Base-by-base conservation (phyloP, 2,329 filamentous ascomycete genomes). In the Teratosphaeria epicoccoides region DNA sequence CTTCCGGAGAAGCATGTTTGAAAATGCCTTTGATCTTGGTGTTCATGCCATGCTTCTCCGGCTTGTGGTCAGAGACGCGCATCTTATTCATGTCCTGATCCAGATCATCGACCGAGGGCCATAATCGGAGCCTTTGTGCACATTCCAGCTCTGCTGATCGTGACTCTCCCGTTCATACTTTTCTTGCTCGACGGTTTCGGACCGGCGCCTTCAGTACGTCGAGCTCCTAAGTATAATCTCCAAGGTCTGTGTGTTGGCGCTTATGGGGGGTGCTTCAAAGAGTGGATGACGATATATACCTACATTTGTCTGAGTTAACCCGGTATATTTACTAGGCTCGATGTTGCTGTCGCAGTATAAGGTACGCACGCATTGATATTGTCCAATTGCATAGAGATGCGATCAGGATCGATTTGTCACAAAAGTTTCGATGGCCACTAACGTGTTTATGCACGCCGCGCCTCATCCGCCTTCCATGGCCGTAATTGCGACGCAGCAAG, bases 1-100 rank as follows among this genome's bases (percentile, higher is more conserved):
- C 60, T 50, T 62, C 59, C n/a, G 59, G 61, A 43, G 62, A 62
- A 10, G 52, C 44, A 56, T 59, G 46, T 59, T 52, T 49, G 56
- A 64, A 28, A 59, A 61, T 51, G 17, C 46, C 49, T 43, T 55
- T 55, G 45, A 57, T 12, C 50, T 59, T 57, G 26, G 50, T 45
- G 47, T 55, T 51, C 51, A 59, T 51, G 33, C 51, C 50, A 23
- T 50, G 43, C 43, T 54, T 49, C 49, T 55, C 52, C 26, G 45
- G 24, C 14, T 49, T 43, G n/a, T 54, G 49, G 25, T 52, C 49
- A 24, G 43, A 24, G 23, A 50, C 24, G 33, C 17, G 28, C 51
- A 55, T 52, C 40, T 49, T 54, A 11, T 55, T 29, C 25, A 47
- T 28, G 6, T 52, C 26, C 17, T 25, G 23, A 14, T 29, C 22